A percentile compares a stretch with the other conserved stretches of the same genome.
Evolutionary conservation across 306 rosid species (phyloP).

Genomic region (Dryas octopetala): DNA sequence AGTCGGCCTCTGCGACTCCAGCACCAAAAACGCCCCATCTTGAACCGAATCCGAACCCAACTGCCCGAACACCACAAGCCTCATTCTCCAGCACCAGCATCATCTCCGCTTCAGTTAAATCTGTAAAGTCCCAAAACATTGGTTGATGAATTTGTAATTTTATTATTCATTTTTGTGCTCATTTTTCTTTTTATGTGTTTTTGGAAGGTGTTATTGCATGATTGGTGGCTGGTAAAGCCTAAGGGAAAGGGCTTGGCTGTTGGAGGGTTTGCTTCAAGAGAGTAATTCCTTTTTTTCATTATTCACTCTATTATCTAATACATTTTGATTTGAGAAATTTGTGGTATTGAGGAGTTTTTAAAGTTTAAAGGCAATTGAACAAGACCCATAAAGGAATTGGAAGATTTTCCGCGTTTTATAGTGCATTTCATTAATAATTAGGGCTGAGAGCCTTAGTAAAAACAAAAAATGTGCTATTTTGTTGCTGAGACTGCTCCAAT

Average conservation of each 20-base stretch:
- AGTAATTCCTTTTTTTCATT: conserved; percentile 25
- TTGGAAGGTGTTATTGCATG: conserved; percentile 32
- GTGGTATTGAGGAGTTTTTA: neutral
- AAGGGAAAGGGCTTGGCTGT: conserved; percentile 36
- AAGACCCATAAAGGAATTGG: conserved; percentile 7
- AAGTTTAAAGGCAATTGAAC: neutral
- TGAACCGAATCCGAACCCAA: neutral
- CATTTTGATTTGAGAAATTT: neutral
- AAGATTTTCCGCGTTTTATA: neutral
- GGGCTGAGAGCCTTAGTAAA: neutral
- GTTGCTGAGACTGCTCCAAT: neutral
- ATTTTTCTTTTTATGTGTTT: neutral
- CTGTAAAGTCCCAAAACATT: conserved; percentile 11
- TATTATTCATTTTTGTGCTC: neutral
- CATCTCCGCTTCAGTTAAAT: conserved; percentile 27
- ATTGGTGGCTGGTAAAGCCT: conserved; percentile 50
- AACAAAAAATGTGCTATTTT: neutral
- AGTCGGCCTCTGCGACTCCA: conserved; percentile 11
- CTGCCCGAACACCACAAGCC: neutral
- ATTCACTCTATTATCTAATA: neutral
- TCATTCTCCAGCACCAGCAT: conserved; percentile 9
- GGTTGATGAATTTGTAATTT: neutral
- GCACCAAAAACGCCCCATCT: neutral
- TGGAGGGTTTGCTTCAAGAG: conserved; percentile 37
- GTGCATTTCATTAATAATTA: neutral